These are phyloP conservation scores for Neocatenulostroma microsporum DNA, from an alignment of 2,329 filamentous ascomycete genomes.

Conservation along the genomic window DNA sequence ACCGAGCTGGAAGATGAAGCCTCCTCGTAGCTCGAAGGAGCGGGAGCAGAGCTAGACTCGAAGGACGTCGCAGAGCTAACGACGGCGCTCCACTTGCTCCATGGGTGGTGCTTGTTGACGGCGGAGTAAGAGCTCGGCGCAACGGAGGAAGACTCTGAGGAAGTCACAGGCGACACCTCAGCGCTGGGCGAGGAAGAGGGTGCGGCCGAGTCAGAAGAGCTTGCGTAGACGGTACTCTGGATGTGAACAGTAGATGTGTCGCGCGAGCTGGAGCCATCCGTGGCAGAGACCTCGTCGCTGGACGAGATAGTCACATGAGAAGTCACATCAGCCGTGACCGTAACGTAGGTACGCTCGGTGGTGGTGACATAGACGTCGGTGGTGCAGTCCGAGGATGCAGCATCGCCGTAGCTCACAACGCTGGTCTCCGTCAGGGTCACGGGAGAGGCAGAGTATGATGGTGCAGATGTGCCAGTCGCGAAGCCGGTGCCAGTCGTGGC, in stretches of 20 bases:
- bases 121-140: neutral
- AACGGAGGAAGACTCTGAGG: neutral
- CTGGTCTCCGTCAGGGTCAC: constrained; percentile 1
- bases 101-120: neutral
- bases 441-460: constrained; percentile 1
- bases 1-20: too few species aligned
- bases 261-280: constrained; percentile 2
- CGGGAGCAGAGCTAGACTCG: too few species aligned
- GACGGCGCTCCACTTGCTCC: too few species aligned
- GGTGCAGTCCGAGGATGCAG: constrained; percentile 3
- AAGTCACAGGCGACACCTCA: constrained; percentile 1
- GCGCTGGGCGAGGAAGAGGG: neutral
- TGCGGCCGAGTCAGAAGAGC: constrained; percentile 1
- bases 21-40: neutral
- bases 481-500: constrained; percentile 17
- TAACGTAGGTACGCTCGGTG: constrained; percentile 9
- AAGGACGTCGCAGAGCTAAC: too few species aligned
- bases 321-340: constrained; percentile 6
- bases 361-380: constrained; percentile 11
- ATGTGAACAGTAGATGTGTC: constrained; percentile 7
- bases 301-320: constrained; percentile 3
- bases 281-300: constrained; percentile 4
- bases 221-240: constrained; percentile 4
- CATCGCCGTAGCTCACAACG: constrained; percentile 1
- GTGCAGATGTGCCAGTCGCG: constrained; percentile 5